These are phyloP conservation scores for Chrysoporthe puriensis DNA, from an alignment of 2,329 filamentous ascomycete species.

Conservation along the genomic window DNA sequence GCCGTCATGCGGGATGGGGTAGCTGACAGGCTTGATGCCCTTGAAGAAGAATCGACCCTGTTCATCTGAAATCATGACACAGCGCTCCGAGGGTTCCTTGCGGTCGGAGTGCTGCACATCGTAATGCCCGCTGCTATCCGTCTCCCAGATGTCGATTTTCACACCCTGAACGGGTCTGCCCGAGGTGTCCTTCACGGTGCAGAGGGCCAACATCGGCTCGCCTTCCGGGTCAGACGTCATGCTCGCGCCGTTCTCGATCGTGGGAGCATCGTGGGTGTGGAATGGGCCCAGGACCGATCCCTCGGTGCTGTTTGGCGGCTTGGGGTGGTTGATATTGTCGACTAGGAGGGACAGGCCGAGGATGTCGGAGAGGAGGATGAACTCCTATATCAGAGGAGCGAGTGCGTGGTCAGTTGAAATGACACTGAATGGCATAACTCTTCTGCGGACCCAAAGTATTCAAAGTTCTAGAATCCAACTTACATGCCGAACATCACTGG, in stretches of 20 bases:
- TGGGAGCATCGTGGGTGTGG: conserved; percentile 76
- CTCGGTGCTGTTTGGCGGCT: conserved; percentile 70
- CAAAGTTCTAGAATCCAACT: conserved; percentile 30
- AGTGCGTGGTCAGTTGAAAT: not conserved
- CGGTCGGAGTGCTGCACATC: conserved; percentile 76
- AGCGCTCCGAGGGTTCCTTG: conserved; percentile 70
- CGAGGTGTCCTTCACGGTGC: conserved; percentile 67
- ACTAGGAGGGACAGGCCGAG: conserved; percentile 80
- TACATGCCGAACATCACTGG: conserved; percentile 73
- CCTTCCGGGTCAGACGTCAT: conserved; percentile 74
- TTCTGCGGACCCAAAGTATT: not conserved
- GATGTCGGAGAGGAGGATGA: conserved; percentile 80
- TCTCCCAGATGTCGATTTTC: conserved; percentile 85
- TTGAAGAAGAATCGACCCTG: conserved; percentile 84
- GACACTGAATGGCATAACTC: not conserved
- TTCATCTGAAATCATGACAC: conserved; percentile 65
- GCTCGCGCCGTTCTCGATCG: conserved; percentile 55
- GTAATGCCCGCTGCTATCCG: conserved; percentile 78
- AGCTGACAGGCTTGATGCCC: conserved; percentile 81
- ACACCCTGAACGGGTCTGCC: conserved; percentile 67
- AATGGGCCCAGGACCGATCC: conserved; percentile 82
- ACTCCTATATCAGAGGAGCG: conserved; percentile 55
- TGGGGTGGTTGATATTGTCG: conserved; percentile 83
- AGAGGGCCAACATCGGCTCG: conserved; percentile 72
- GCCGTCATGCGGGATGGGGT: conserved; percentile 83